Evolutionary conservation across 805 yeast species (phyloP), one percentile per base, ranked within the genome.

Genomic region (Yarrowia sp.): DNA sequence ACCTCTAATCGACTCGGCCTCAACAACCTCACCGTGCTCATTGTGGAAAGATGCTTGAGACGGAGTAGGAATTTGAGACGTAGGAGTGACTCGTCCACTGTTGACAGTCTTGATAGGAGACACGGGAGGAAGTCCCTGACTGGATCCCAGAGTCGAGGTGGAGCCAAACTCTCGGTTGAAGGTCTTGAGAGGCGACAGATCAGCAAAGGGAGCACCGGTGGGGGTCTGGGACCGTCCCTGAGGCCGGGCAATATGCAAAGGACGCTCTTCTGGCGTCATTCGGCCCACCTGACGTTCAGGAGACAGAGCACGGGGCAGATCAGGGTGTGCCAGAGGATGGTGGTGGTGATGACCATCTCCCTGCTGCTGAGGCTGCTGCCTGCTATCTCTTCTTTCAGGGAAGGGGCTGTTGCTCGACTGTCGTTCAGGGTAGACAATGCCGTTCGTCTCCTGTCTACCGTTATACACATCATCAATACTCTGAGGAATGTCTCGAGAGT

Each of bases 21-120:
- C 67, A 7, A 49, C 67, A 0, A 38, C 38, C 35, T 63, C 67
- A 19, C 56, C 67, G 14, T 26, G 65, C 65, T 59, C 65, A 14
- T 59, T 59, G 42, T 59, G 49, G 46, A 59, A 59, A 35, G 65
- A 59, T 16, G 65, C 65, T 19, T 59, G 50, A 3, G 50, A 45
- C 10, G 65, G 65, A 2, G 65, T 59, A 11, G 52, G 52, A n/a
- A 59, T 59, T 43, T 43, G 65, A 4, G 65, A 43, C 2, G 65
- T 59, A 10, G 65, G 65, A 4, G 64, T 56, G 36, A 59, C 65
- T 35, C 65, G 42, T 35, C 65, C 65, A 36, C 65, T 59, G 46
- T 45, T 59, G 35, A 59, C 65, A 2, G 65, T 59, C 36, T 59
- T 59, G 52, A 59, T 59, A 38, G 65, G 65, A 3, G 65, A 59